These are phyloP conservation scores for Inosperma sp. DNA, from an alignment of 768 basidiomycete species.

Conservation along the genomic window DNA sequence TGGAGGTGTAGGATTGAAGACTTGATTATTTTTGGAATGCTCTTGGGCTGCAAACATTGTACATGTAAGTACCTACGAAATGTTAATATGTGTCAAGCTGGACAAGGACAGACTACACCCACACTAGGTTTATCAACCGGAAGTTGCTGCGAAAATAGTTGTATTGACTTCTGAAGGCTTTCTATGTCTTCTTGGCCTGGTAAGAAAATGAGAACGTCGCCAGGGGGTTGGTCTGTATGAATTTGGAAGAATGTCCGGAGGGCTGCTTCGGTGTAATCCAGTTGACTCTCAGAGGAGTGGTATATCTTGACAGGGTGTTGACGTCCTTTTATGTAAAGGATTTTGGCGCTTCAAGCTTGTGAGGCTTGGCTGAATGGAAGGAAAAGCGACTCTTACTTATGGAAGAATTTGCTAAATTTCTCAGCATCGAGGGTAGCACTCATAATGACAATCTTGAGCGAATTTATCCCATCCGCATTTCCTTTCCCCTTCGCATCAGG, in stretches of 20 bases:
- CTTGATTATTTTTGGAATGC: slow-evolving; percentile 68
- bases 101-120: slow-evolving; percentile 4
- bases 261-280: slow-evolving; percentile 85
- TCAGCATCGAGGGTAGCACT: slow-evolving; percentile 96
- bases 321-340: slow-evolving; percentile 88
- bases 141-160: slow-evolving; percentile 61
- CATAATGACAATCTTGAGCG: slow-evolving; percentile 93
- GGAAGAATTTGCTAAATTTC: slow-evolving; percentile 86
- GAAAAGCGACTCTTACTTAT: slow-evolving; percentile 50
- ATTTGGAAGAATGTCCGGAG: slow-evolving; percentile 94
- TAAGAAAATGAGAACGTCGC: slow-evolving; percentile 91
- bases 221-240: slow-evolving; percentile 71
- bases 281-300: slow-evolving; percentile 66
- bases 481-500: slow-evolving; percentile 41
- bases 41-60: slow-evolving; percentile 88
- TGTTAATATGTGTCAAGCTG: slow-evolving; percentile 2
- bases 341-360: slow-evolving; percentile 58
- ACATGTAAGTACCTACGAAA: slow-evolving; percentile 59
- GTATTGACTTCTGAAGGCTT: slow-evolving; percentile 70
- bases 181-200: slow-evolving; percentile 99
- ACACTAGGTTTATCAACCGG: slow-evolving; percentile 55
- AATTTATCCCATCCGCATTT: slow-evolving; percentile 42
- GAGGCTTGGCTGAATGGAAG: background rate
- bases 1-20: slow-evolving; percentile 63
- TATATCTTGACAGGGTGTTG: slow-evolving; percentile 88